Percentiles rank a stretch among this genome's conserved stretches.
These are phyloP conservation scores for Acrasis kona DNA, from an alignment of 78 protist species.

Conservation along the genomic window DNA sequence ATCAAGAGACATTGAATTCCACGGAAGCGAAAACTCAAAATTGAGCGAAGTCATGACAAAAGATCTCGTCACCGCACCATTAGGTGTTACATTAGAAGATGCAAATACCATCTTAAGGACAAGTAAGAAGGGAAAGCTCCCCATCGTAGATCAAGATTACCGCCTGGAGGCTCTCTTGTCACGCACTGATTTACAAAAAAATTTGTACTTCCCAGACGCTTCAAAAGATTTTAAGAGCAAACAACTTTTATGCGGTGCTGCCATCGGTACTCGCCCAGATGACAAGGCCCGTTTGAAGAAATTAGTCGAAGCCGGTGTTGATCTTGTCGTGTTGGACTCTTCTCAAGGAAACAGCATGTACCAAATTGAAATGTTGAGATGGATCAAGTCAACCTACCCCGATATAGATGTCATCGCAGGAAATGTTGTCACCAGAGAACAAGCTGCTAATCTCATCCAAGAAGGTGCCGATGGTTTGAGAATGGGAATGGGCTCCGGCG, in stretches of 20 bases:
- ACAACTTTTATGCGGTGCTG: slow-evolving; percentile 43
- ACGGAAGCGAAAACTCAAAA: slow-evolving; percentile 25
- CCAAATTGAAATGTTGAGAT: slow-evolving; percentile 41
- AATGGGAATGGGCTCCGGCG: slow-evolving; percentile 93
- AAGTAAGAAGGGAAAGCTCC: slow-evolving; percentile 65
- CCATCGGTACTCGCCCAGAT: slow-evolving; percentile 35
- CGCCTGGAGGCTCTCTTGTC: slow-evolving; percentile 60
- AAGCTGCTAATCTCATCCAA: slow-evolving; percentile 62
- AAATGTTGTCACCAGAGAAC: slow-evolving; percentile 71
- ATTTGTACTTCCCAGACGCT: slow-evolving; percentile 54
- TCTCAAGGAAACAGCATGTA: slow-evolving; percentile 59
- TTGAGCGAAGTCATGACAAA: slow-evolving; percentile 67
- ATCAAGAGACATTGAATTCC: slow-evolving; percentile 73
- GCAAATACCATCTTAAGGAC: slow-evolving; percentile 55
- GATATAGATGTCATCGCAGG: slow-evolving; percentile 56
- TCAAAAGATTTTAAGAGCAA: slow-evolving; percentile 38
- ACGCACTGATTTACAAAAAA: slow-evolving; percentile 67
- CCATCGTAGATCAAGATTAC: slow-evolving; percentile 60
- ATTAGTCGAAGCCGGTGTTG: slow-evolving; percentile 57
- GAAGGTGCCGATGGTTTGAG: slow-evolving; percentile 85
- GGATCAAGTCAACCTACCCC: slow-evolving; percentile 44
- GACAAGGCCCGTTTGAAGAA: slow-evolving; percentile 29
- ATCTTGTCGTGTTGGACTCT: slow-evolving; percentile 62
- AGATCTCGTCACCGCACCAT: slow-evolving; percentile 30
- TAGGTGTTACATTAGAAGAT: slow-evolving; percentile 53